A percentile compares a stretch with the other conserved stretches of the same genome.
Conservation (phyloP, 2,329 filamentous ascomycete species). For the Microcyclospora pomicola region DNA sequence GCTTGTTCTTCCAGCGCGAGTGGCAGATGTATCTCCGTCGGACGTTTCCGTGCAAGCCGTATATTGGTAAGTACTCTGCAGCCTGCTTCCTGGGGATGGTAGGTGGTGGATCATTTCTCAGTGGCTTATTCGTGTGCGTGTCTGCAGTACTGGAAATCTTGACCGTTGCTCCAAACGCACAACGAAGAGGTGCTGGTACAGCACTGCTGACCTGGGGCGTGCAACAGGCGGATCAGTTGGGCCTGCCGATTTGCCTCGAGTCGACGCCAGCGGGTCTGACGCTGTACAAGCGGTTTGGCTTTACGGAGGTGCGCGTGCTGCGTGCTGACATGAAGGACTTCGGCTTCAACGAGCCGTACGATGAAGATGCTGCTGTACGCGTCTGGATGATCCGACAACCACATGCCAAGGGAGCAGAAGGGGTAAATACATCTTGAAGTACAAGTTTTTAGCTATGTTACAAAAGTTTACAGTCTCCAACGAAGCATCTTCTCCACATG, state of each 20-base stretch:
- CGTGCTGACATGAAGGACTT: slow-evolving; percentile 14
- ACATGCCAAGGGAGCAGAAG: not conserved
- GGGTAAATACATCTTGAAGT: not conserved
- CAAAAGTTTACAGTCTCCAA: too few relatives aligned
- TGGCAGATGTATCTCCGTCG: slow-evolving; percentile 6
- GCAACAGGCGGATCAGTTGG: slow-evolving; percentile 23
- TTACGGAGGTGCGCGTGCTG: slow-evolving; percentile 8
- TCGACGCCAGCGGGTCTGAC: slow-evolving; percentile 18
- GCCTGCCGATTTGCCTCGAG: slow-evolving; percentile 22
- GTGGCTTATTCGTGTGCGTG: not conserved
- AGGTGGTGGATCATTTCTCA: not conserved
- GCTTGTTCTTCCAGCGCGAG: slow-evolving; percentile 9
- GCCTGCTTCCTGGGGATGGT: not conserved
- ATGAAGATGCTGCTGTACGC: slow-evolving; percentile 12
- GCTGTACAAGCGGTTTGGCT: slow-evolving; percentile 25
- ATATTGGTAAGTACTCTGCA: slow-evolving; percentile 8
- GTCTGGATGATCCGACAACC: slow-evolving; percentile 14
- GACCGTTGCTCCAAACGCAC: slow-evolving; percentile 6
- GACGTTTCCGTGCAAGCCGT: slow-evolving; percentile 8
- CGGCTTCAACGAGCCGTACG: slow-evolving; percentile 11
- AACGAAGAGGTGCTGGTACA: slow-evolving; percentile 22
- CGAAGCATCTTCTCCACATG: too few relatives aligned
- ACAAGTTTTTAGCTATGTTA: not conserved
- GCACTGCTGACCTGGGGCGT: slow-evolving; percentile 24
- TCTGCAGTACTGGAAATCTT: slow-evolving; percentile 8